Evolutionary conservation across 208 protist species (phyloP).

Genomic region (Leishmania arabica): DNA sequence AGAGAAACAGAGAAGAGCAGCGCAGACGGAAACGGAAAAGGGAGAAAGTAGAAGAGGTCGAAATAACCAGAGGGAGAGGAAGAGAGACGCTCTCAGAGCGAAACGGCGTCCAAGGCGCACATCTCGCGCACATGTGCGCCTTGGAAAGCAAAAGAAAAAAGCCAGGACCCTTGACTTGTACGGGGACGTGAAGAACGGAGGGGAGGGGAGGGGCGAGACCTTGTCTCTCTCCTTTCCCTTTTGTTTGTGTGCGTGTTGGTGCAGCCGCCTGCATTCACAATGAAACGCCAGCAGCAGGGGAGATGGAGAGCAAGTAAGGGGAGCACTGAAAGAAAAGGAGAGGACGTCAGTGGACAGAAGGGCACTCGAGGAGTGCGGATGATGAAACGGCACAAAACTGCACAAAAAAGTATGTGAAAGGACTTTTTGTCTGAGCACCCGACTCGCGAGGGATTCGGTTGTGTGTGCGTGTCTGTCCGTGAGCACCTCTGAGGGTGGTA

Average conservation of each 20-base stretch:
- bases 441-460: not conserved
- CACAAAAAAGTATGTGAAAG: not conserved
- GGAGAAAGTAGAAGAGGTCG: not conserved
- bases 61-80: not conserved
- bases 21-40: not conserved
- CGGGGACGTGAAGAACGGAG: not conserved
- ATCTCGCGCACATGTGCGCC: not conserved
- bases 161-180: not conserved
- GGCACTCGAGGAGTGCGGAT: not conserved
- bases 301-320: not conserved
- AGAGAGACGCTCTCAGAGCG: not conserved
- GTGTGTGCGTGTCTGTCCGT: not conserved
- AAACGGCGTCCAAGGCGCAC: not conserved
- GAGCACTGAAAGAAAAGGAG: not conserved
- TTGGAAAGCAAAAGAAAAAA: not conserved
- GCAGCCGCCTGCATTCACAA: not conserved
- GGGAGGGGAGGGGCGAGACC: not conserved
- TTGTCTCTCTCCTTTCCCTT: not conserved
- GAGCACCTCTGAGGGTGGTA: not conserved
- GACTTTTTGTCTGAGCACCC: not conserved
- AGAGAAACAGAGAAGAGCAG: not conserved
- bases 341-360: not conserved
- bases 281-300: not conserved
- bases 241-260: not conserved
- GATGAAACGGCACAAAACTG: not conserved